Evolutionary conservation across 2,329 filamentous ascomycete genomes (phyloP), one percentile per base, ranked within the genome.

Genomic region (Pochonia chlamydosporia): DNA sequence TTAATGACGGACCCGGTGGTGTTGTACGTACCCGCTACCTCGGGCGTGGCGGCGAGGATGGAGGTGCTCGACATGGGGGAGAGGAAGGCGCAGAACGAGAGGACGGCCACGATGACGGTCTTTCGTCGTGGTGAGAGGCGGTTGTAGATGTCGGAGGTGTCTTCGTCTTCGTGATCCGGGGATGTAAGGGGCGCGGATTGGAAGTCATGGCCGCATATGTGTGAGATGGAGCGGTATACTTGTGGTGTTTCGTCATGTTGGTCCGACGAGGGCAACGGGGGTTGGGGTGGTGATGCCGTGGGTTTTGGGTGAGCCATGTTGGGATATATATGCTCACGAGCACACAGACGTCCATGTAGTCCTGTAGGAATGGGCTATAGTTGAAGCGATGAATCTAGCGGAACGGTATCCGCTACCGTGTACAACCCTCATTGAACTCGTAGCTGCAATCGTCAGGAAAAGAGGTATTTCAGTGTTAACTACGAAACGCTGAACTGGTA

Each of bases 21-120:
- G 33, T 70, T 53, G 60, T 79, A 89, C 7, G 79, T 81, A 4
- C 61, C 62, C 2, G 85, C 85, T 5, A 92, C 82, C 62, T 92
- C 87, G 2, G 87, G 86, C 1, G 85, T 79, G 2, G 86, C 87
- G 1, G 85, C 76, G 11, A 92, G 66, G 8, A 91, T 80, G 1
- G 84, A 83, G 0, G 87, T 91, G 33, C 82, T 87, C 11, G 82
- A 85, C 21, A 89, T 78, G 0, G 88, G 88, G 1, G 87, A 82
- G 39, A 92, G 70, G 53, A 92, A 89, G 23, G 84, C 81, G 65
- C 85, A 89, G 59, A 84, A 87, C 1, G 85, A 84, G 44, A 91
- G 67, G 5, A 90, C 75, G 9, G 72, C 69, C 14, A 89, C 83
- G 44, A 92, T 86, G 51, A 81, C 58, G 3, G 74, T 60, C 64